Base-by-base conservation (phyloP, 768 basidiomycete genomes). In the Rhizopogon rudus region DNA sequence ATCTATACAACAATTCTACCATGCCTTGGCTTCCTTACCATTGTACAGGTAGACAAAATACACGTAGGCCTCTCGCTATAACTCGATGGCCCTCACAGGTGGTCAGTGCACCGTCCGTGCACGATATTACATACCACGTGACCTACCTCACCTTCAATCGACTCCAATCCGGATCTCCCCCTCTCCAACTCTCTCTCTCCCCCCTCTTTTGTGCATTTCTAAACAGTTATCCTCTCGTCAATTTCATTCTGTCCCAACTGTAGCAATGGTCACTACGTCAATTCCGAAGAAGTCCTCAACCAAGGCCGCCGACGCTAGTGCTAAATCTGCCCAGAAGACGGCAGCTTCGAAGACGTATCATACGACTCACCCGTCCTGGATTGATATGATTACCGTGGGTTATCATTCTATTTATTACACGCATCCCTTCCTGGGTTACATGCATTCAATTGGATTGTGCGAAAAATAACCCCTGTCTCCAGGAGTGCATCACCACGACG, bases 401-500 rank as follows among this genome's bases (percentile, higher is more conserved):
- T 37, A 22, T 46, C 44, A 52, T 44, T 55, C 16, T 59, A 80
- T 77, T 52, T 51, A 39, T 55, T 54, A 9, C 46, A 54, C 49
- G 55, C 52, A 20, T 52, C 55, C 48, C 43, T 14, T 35, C 46
- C 28, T 48, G 3, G 46, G 20, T 9, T 55, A 51, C 53, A 45
- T 52, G 54, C 40, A 51, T 56, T 80, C 76, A 6, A 66, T 72
- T 22, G 79, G 20, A 22, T 12, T 49, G 48, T 49, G 78, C 28
- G 40, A 46, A 40, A 33, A 44, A 37, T 59, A 25, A 29, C 49
- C 39, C 57, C 40, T 60, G 41, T 55, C 43, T 48, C 25, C 58
- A 92, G 90, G 89, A 91, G 71, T 88, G 87, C 64, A 88, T 94
- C 67, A 65, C 73, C 53, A 76, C 71, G 35, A 75, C 85, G 67